Evolutionary conservation across 352 stramenopile species (phyloP), one percentile per base, ranked within the genome.

Genomic region (Globisporangium acanthophoron): DNA sequence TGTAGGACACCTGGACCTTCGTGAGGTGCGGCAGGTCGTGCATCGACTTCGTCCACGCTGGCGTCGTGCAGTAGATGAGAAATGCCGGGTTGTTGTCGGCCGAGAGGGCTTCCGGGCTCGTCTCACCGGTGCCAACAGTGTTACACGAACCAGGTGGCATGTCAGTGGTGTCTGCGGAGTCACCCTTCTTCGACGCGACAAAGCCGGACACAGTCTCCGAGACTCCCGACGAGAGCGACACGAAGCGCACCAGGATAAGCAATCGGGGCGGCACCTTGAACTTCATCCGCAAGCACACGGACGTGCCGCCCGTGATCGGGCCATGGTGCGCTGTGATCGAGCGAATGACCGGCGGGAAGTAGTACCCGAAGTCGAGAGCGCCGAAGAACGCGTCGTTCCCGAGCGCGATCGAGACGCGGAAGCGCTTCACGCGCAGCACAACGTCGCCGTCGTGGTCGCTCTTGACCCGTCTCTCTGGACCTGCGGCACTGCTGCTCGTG

Each of bases 1-100:
- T 83, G 45, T 82, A 80, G 4, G 80, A 90, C 15, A 92, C 70
- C 58, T 90, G 80, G 0, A 92, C 66, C 50, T 88, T 85, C 2
- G 80, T 90, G 20, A 91, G 69, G 35, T 79, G 66, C 0, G 76
- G 75, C 4, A 67, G 54, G 29, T 85, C 62, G 12, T 39, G 27
- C 9, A 5, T 21, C 9, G 48, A 53, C 15, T 73, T 58, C 20
- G 35, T 48, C 83, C 83, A 92, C 2, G 21, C 16, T 8, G 83
- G 80, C 4, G 76, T 77, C 4, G 59, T 62, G 37, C 77, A 90
- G 1, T 61, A 56, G 16, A 92, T 83, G 18, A 81, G 58, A 12
- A 64, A 78, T 8, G 71, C 62, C 0, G 67, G 56, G 33, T 82
- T 62, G 15, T 74, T 70, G 1, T 72, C 59, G 5, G 46, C 12